These are phyloP conservation scores for Tricharina praecox DNA, from an alignment of 495 filamentous ascomycete species.

Conservation along the genomic window DNA sequence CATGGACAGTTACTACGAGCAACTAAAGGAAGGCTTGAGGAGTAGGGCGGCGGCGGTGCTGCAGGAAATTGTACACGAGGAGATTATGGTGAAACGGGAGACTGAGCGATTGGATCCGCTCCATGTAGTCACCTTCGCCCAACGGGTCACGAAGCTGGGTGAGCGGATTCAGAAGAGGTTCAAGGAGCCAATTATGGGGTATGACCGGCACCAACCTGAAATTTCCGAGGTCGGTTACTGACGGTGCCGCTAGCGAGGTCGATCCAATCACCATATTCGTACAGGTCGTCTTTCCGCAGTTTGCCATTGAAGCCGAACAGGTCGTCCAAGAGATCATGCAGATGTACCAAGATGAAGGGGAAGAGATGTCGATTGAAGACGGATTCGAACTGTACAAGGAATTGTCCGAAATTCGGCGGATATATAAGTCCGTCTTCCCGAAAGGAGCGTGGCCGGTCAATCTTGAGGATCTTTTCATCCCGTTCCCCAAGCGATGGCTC, in stretches of 20 bases:
- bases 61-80: constrained; percentile 36
- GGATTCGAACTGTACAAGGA: constrained; percentile 88
- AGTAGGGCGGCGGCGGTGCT: constrained; percentile 56
- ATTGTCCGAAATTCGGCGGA: constrained; percentile 61
- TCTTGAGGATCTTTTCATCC: constrained; percentile 67
- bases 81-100: constrained; percentile 25
- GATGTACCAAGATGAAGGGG: constrained; percentile 43
- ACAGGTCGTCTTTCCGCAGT: constrained; percentile 68
- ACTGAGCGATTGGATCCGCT: constrained; percentile 68
- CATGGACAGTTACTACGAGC: constrained; percentile 45
- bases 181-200: constrained; percentile 52
- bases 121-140: constrained; percentile 73
- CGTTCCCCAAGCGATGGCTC: constrained; percentile 95
- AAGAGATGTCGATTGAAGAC: constrained; percentile 71
- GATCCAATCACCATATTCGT: constrained; percentile 69
- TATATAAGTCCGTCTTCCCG: constrained; percentile 57
- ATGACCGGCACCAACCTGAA: constrained; percentile 17
- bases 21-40: constrained; percentile 54
- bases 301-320: constrained; percentile 70
- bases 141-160: constrained; percentile 62
- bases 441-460: constrained; percentile 56
- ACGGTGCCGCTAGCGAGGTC: constrained; percentile 30
- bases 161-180: constrained; percentile 80
- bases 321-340: constrained; percentile 66
- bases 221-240: neutral